Percentiles rank a stretch among this genome's conserved stretches.
Conservation (phyloP, 805 yeast species). For the Naumovozyma dairenensis region DNA sequence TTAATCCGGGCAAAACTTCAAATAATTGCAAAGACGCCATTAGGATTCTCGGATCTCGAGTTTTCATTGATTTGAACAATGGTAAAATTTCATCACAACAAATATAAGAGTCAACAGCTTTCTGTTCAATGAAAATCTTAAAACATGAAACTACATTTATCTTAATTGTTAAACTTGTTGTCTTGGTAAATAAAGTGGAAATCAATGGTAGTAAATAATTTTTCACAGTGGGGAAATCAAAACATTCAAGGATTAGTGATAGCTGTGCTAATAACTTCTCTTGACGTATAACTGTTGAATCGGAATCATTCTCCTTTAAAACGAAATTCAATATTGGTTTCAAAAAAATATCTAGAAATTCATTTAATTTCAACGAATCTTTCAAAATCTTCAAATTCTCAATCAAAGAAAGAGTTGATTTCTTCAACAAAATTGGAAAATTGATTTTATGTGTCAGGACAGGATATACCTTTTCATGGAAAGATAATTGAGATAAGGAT, state of each 20-base stretch:
- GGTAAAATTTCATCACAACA: slow-evolving; percentile 78
- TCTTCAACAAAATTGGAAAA: slow-evolving; percentile 15
- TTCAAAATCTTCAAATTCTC: slow-evolving; percentile 41
- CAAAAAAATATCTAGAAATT: slow-evolving; percentile 32
- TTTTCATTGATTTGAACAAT: slow-evolving; percentile 60
- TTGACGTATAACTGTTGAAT: slow-evolving; percentile 32
- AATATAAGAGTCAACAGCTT: slow-evolving; percentile 59
- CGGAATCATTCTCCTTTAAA: slow-evolving; percentile 16
- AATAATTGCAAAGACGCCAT: slow-evolving; percentile 39
- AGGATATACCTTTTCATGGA: slow-evolving; percentile 59
- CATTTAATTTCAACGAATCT: slow-evolving; percentile 41
- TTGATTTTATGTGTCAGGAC: slow-evolving; percentile 13
- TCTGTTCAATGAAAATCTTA: slow-evolving; percentile 43
- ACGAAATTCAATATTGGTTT: slow-evolving; percentile 24
- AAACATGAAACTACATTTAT: slow-evolving; percentile 55
- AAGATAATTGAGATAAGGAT: slow-evolving; percentile 63
- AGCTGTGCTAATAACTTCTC: slow-evolving; percentile 41
- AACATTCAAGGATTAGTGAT: slow-evolving; percentile 33
- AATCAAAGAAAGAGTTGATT: slow-evolving; percentile 31
- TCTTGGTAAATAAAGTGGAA: slow-evolving; percentile 66
- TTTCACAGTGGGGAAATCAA: slow-evolving; percentile 64
- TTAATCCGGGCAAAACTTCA: slow-evolving; percentile 26
- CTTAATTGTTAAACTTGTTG: slow-evolving; percentile 76
- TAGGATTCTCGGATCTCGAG: slow-evolving; percentile 61
- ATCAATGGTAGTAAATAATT: slow-evolving; percentile 66